phyloP scores from a whole-genome alignment of 2,329 filamentous ascomycete species.

The Neurospora crassa region DNA sequence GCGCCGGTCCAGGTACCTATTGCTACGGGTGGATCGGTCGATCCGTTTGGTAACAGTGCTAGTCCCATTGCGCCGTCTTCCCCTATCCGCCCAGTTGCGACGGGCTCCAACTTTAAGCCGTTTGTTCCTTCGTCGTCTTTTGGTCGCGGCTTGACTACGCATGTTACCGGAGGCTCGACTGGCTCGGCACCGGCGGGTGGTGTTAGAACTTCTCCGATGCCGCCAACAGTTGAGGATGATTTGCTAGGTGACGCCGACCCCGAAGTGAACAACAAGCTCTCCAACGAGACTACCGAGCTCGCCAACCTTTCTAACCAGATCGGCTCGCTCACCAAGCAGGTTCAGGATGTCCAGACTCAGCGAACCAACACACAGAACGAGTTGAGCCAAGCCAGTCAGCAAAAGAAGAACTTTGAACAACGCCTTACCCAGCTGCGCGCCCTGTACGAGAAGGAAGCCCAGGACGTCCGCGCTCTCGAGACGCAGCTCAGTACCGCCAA shows the following conservation, averaged over 20 bases:
- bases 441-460: constrained; percentile 89
- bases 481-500: constrained; percentile 69
- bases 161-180: constrained; percentile 59
- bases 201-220: constrained; percentile 22
- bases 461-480: constrained; percentile 74
- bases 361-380: constrained; percentile 72
- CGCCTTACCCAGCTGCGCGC: constrained; percentile 76
- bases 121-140: constrained; percentile 91
- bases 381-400: constrained; percentile 67
- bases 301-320: constrained; percentile 96
- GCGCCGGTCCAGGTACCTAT: constrained; percentile 51
- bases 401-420: constrained; percentile 89
- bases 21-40: constrained; percentile 65
- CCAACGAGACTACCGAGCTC: constrained; percentile 80
- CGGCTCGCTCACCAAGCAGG: constrained; percentile 80
- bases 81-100: constrained; percentile 38
- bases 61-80: constrained; percentile 42
- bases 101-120: constrained; percentile 62
- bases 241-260: constrained; percentile 84
- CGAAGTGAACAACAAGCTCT: constrained; percentile 79
- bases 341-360: constrained; percentile 84
- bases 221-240: constrained; percentile 55
- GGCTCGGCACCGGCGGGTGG: constrained; percentile 32
- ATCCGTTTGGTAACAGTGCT: constrained; percentile 51
- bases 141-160: constrained; percentile 69